Evolutionary conservation across 2,329 filamentous ascomycete genomes (phyloP), one percentile per base, ranked within the genome.

Genomic region (Fusarium sp.): DNA sequence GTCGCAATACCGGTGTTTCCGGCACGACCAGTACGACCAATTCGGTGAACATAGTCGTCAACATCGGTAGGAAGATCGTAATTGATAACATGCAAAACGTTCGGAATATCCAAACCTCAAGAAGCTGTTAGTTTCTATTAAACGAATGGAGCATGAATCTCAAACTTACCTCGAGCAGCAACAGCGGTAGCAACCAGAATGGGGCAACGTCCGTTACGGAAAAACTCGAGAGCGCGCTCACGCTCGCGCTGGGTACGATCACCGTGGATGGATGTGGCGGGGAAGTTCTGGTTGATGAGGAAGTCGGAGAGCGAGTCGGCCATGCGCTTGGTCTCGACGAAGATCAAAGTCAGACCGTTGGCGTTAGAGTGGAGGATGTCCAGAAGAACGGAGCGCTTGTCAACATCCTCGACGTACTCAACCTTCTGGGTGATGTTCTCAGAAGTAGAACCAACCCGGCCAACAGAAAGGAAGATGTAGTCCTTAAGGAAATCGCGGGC

Each of bases 371-470:
- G 95, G 56, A 99, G 90, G 71, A 99, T 98, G 76, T 99, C 96
- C 64, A 99, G 88, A 48, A 99, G 89, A 68, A 98, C 94, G 57
- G 96, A 98, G 79, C 94, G 94, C 90, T 99, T 99, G 87, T 99
- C 96, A 67, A 88, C 83, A 75, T 98, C 96, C 83, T 98, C 95
- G 63, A 98, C 92, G 75, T 98, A 98, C 83, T 98, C 95, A 56
- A 99, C 89, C 87, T 97, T 97, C 82, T 99, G 96, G 56, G 96
- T 98, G 68, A 99, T 98, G 87, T 98, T 99, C 88, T 98, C 95
- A n/a, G 96, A 98, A 32, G 96, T 98, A 51, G 96, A 98, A 82
- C 96, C 96, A 63, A 98, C 96, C 88, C 96, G 95, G 76, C 95
- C 96, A 73, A 99, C 96, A 17, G 96, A 99, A 76, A 99, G 87